Evolutionary conservation across 805 yeast species (phyloP), one percentile per base, ranked within the genome.

Genomic region (Teunomyces funiuensis): DNA sequence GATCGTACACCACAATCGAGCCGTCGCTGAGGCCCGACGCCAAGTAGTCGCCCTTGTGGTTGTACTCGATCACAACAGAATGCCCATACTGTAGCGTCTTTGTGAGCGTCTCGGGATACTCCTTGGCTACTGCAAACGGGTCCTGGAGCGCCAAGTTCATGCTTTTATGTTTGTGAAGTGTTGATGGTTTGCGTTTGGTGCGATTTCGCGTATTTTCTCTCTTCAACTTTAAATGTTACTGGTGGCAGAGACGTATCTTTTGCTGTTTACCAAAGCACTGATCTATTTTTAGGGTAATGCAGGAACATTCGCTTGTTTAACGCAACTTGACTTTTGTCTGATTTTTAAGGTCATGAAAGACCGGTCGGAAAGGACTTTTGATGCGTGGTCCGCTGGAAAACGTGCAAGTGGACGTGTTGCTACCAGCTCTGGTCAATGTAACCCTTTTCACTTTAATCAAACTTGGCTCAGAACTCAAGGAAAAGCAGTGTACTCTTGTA

Each of bases 61-160:
- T 86, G 66, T 80, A 86, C 56, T 76, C 78, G 28, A 89, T 73
- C 44, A 79, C 79, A 6, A 88, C 84, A 33, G 80, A 77, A 47
- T 76, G 80, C 1, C 88, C 83, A 41, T 79, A 80, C 9, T 77
- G 77, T 9, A 88, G 64, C 0, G 90, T 81, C 45, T 81, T 81
- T 2, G 85, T 76, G n/a, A 88, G 74, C 1, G 83, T 76, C 46
- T 90, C 96, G 0, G 98, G 98, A 53, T 78, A 90, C 57, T 90
- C 98, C 55, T 88, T 88, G 15, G 95, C 83, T 16, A 91, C 89
- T 2, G 91, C 80, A 60, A 88, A 88, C 3, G 97, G 97, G 61
- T 90, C 98, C 49, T 87, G 78, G 17, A 91, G 72, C 7, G 93
- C 73, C 25, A 89, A 69, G 60, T 90, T 90, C 93, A 87, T 87